These are phyloP conservation scores for Daldinia loculata DNA, from an alignment of 495 filamentous ascomycete species.

Conservation along the genomic window DNA sequence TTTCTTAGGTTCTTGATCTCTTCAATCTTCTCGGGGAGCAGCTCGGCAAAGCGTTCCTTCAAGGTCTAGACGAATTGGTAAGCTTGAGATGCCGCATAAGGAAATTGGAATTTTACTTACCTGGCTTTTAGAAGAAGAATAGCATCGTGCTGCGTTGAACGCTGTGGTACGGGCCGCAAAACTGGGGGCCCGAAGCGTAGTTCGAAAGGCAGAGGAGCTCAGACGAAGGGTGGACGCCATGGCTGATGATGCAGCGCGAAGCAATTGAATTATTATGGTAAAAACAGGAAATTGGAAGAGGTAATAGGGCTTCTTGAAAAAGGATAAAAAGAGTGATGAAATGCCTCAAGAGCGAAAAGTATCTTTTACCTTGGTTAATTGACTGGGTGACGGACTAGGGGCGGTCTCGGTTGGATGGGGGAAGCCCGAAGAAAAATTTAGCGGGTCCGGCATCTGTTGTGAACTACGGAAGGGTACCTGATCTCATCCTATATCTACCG, in stretches of 20 bases:
- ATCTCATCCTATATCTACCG: slow-evolving; percentile 6
- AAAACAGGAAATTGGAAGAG: slow-evolving; percentile 38
- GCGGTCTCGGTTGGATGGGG: slow-evolving; percentile 41
- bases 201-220: slow-evolving; percentile 76
- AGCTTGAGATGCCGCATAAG: slow-evolving; percentile 38
- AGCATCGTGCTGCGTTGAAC: slow-evolving; percentile 85
- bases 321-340: slow-evolving; percentile 49
- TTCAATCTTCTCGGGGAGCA: slow-evolving; percentile 94
- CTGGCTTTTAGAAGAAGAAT: slow-evolving; percentile 85
- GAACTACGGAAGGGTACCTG: slow-evolving; percentile 10
- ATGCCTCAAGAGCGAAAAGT: slow-evolving; percentile 40
- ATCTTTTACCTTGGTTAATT: slow-evolving; percentile 40
- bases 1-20: slow-evolving; percentile 98
- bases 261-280: slow-evolving; percentile 39
- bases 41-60: slow-evolving; percentile 97
- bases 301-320: slow-evolving; percentile 39
- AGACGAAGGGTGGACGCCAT: slow-evolving; percentile 86
- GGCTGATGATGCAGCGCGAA: slow-evolving; percentile 49
- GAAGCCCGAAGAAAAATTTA: slow-evolving; percentile 37
- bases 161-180: slow-evolving; percentile 70
- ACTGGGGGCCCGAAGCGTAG: slow-evolving; percentile 69
- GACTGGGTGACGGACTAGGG: slow-evolving; percentile 33
- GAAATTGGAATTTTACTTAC: slow-evolving; percentile 56
- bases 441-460: slow-evolving; percentile 34
- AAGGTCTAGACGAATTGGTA: slow-evolving; percentile 71